Evolutionary conservation across 208 protist genomes (phyloP), one percentile per base, ranked within the genome.

Genomic region (Wallacemonas rigidus): DNA sequence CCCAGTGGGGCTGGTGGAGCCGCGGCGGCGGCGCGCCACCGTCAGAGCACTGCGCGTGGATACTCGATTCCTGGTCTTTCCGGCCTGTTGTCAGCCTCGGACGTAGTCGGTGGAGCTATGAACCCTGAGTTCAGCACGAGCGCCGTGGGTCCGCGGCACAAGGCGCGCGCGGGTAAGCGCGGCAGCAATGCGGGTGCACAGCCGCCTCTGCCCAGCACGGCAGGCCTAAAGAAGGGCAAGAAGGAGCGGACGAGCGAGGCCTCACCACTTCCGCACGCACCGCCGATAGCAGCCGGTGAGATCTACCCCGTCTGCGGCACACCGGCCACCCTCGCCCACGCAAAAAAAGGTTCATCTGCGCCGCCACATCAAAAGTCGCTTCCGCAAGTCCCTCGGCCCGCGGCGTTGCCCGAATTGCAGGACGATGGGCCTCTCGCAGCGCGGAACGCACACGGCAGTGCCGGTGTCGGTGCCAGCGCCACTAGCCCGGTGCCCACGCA

Each of bases 21-120:
- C 26, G 26, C 26, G 26, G 26, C 26, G 26, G 26, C 26, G 26
- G 26, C 14, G 6, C 60, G 60, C 7, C 14, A 8, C 0, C 60
- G 60, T 14, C 38, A 65, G 43, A 65, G 60, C 60, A 44, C 14
- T 41, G 60, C 60, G 12, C 60, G 60, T 4, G 60, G 60, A 38
- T 65, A 65, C 43, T 65, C 60, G 41, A 65, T 65, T 39, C 60
- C 60, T 5, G 60, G 60, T 50, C 60, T 65, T 5, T 65, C 60
- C 7, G 60, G 60, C 9, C 36, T 65, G 8, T 35, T 65, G n/a
- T 65, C 60, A 0, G 60, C 60, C 4, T 65, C 60, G 11, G 60
- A 65, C 51, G 60, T 65, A n/a, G 57, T n/a, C 11, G 60, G 60
- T 14, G 53, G 26, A 26, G 26, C 26, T 0, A 26, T 26, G 26